Conservation (phyloP, 192 early-diverging fungal species). For the Globomyces pollinis-pini region DNA sequence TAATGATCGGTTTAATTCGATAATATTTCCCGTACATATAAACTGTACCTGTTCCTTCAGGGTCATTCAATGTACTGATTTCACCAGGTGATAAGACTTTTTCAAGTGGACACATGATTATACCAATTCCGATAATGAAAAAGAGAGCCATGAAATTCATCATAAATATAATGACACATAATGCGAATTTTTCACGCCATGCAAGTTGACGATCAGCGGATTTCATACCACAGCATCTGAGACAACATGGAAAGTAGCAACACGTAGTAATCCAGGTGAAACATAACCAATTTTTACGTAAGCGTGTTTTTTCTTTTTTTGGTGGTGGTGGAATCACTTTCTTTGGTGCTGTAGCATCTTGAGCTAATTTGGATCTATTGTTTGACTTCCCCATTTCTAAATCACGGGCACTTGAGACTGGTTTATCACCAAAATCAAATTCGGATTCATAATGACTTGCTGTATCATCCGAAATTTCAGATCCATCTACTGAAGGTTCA, state of each 20-base stretch:
- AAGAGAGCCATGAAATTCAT: constrained; percentile 77
- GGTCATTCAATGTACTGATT: constrained; percentile 19
- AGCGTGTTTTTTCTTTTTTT: constrained; percentile 42
- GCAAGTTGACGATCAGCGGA: constrained; percentile 76
- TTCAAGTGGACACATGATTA: constrained; percentile 72
- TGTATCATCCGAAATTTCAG: constrained; percentile 7
- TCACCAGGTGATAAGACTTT: constrained; percentile 45
- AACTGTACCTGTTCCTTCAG: constrained; percentile 17
- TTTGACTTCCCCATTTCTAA: constrained; percentile 14
- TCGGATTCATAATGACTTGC: constrained; percentile 39
- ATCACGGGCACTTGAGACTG: too few relatives aligned
- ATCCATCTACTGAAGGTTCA: constrained; percentile 1
- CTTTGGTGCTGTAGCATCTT: constrained; percentile 2
- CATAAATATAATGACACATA: constrained; percentile 81
- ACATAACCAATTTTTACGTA: constrained; percentile 66
- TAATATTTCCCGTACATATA: constrained; percentile 49
- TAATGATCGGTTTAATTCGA: constrained; percentile 12
- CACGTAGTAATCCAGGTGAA: constrained; percentile 74
- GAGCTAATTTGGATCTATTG: background rate
- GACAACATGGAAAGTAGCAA: constrained; percentile 63
- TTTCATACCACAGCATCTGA: constrained; percentile 69
- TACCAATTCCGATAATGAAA: constrained; percentile 58
- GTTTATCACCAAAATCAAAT: constrained; percentile 21
- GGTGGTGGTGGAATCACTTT: constrained; percentile 10
- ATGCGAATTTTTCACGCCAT: constrained; percentile 96